Conservation (phyloP, 345 rosid genomes). For the Brassica nigra region DNA sequence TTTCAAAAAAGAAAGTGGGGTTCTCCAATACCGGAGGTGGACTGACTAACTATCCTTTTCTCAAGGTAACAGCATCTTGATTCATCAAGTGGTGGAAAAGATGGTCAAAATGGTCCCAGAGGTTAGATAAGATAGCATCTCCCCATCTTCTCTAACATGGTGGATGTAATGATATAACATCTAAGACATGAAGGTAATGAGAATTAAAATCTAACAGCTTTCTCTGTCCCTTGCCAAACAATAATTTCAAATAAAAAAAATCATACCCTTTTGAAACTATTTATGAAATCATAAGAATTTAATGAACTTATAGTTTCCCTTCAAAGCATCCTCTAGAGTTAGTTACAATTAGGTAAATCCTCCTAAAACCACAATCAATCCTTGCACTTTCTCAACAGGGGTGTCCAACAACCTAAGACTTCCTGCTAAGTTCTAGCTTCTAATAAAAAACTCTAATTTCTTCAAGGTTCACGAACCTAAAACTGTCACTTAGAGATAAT, state of each 20-base stretch:
- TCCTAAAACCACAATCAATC: slow-evolving; percentile 12
- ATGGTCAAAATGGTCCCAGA: slow-evolving; percentile 39
- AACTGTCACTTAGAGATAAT: not conserved
- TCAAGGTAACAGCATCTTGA: slow-evolving; percentile 25
- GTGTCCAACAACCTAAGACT: not conserved
- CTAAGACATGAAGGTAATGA: slow-evolving; percentile 12
- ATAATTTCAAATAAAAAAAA: not conserved
- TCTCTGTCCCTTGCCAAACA: slow-evolving; percentile 19
- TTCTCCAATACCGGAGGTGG: slow-evolving; percentile 32
- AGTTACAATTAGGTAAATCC: not conserved
- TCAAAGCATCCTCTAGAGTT: slow-evolving; percentile 3
- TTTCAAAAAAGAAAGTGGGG: slow-evolving; percentile 24
- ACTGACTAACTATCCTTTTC: slow-evolving; percentile 24
- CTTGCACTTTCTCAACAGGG: not conserved
- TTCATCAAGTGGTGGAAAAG: slow-evolving; percentile 33
- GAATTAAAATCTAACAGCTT: slow-evolving; percentile 10
- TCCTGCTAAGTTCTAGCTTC: slow-evolving; percentile 9
- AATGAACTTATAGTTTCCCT: not conserved
- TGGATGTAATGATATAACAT: slow-evolving; percentile 26
- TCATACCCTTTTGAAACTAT: not conserved
- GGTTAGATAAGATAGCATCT: slow-evolving; percentile 25
- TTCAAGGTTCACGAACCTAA: not conserved
- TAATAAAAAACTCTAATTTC: slow-evolving; percentile 12
- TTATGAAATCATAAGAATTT: not conserved
- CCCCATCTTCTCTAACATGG: slow-evolving; percentile 33